phyloP scores from a whole-genome alignment of 208 protist genomes.

The Leishmania major region DNA sequence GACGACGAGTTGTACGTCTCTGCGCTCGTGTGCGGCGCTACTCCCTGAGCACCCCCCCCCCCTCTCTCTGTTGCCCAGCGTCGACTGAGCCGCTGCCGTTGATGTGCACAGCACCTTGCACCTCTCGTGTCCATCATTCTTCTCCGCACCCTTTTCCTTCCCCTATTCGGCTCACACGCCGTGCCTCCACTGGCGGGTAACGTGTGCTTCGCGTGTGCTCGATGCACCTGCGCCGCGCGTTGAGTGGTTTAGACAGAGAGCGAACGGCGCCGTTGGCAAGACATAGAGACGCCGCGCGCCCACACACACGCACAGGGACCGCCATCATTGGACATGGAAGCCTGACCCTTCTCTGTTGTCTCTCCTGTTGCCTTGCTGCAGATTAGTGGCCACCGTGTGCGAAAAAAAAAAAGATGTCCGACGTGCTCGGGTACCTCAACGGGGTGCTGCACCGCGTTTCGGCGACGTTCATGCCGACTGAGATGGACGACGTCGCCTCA shows the following conservation, averaged over 20 bases:
- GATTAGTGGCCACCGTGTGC: not conserved
- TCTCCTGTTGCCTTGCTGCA: not conserved
- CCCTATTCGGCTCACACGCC: not conserved
- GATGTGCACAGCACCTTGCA: not conserved
- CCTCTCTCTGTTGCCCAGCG: not conserved
- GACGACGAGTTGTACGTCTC: not conserved
- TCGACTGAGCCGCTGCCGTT: not conserved
- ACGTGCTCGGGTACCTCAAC: constrained; percentile 56
- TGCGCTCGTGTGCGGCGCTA: not conserved
- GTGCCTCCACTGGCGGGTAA: not conserved
- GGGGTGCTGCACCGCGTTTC: constrained; percentile 51
- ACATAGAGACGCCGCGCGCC: not conserved
- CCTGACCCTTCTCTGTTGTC: not conserved
- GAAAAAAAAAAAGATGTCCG: constrained; percentile 58
- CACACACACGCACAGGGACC: not conserved
- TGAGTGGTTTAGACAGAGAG: not conserved
- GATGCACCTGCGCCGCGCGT: not conserved
- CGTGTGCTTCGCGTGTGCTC: not conserved
- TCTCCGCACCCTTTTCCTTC: not conserved
- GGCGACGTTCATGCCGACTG: constrained; percentile 58
- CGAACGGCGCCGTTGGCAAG: not conserved
- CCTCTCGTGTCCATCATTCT: not conserved
- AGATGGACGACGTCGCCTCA: constrained; percentile 51
- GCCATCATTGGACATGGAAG: not conserved
- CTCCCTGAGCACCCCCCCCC: not conserved